A percentile compares a stretch with the other conserved stretches of the same genome.
Evolutionary conservation across 169 alveolate genomes (phyloP).

Genomic region (Cryptosporidium parvum): DNA sequence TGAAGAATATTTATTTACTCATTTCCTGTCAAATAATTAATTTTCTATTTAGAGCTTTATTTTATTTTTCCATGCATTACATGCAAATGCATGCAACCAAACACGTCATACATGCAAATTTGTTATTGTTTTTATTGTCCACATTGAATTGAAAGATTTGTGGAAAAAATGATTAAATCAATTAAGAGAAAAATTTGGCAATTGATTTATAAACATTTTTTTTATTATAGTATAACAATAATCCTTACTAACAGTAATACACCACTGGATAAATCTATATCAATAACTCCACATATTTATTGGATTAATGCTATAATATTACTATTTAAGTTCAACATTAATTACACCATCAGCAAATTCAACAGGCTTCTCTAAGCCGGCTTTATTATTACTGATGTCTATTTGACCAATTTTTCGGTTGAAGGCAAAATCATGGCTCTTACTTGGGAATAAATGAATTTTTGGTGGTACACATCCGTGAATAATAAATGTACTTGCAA

Average conservation of each 20-base stretch:
- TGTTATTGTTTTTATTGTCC: not conserved
- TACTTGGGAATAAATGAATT: not conserved
- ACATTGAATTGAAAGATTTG: not conserved
- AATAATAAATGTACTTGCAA: constrained; percentile 64
- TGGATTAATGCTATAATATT: not conserved
- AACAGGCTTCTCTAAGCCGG: not conserved
- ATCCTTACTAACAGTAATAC: not conserved
- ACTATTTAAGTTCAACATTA: constrained; percentile 11
- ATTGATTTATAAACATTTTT: not conserved
- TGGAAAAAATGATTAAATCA: not conserved
- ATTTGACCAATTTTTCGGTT: not conserved
- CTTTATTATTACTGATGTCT: not conserved
- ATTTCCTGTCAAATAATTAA: not conserved
- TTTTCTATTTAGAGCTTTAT: not conserved
- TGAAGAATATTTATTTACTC: not conserved
- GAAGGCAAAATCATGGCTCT: not conserved
- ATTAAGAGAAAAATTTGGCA: not conserved
- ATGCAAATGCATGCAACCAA: not conserved
- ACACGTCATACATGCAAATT: constrained; percentile 6
- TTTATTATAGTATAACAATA: not conserved
- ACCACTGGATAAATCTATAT: not conserved
- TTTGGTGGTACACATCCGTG: constrained; percentile 43
- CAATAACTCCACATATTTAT: not conserved
- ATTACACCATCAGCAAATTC: not conserved
- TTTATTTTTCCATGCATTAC: not conserved